Conservation (phyloP, 805 yeast genomes). For the Candida nonsorbophila region DNA sequence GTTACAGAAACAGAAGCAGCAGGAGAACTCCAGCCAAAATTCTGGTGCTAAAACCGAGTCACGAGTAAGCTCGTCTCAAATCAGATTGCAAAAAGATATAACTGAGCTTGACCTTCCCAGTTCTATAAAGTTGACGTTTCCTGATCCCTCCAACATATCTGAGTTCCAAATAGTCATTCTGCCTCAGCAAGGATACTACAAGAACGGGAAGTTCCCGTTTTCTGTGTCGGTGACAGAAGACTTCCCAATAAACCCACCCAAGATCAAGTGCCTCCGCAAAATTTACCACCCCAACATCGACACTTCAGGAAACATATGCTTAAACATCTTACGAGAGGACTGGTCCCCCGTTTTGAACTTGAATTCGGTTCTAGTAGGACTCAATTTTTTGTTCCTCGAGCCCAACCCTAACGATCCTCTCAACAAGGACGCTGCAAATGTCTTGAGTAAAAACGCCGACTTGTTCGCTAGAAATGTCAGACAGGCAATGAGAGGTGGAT, state of each 20-base stretch:
- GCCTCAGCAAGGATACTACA: constrained; percentile 73
- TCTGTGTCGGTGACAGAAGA: constrained; percentile 59
- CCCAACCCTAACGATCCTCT: constrained; percentile 92
- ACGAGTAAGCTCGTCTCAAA: constrained; percentile 52
- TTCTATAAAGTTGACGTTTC: constrained; percentile 47
- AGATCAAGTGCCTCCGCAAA: constrained; percentile 61
- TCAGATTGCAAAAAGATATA: constrained; percentile 71
- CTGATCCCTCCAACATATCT: constrained; percentile 54
- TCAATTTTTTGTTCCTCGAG: constrained; percentile 79
- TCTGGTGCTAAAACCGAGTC: constrained; percentile 14
- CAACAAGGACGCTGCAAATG: constrained; percentile 82
- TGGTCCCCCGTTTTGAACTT: constrained; percentile 92
- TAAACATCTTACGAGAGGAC: constrained; percentile 87
- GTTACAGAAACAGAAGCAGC: constrained; percentile 52
- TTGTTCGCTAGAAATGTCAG: constrained; percentile 54
- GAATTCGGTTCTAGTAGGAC: constrained; percentile 77
- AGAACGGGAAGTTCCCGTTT: constrained; percentile 66
- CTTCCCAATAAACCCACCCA: constrained; percentile 93
- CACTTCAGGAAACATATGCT: constrained; percentile 82
- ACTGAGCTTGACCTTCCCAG: constrained; percentile 62
- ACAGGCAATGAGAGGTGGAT: constrained; percentile 68
- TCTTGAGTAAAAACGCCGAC: constrained; percentile 28
- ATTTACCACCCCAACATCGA: constrained; percentile 96
- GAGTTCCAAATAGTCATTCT: constrained; percentile 50
- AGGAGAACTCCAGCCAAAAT: constrained; percentile 31